These are phyloP conservation scores for Chrysanthemum makinoi DNA, from an alignment of 129 eudicot genomes.

Conservation along the genomic window DNA sequence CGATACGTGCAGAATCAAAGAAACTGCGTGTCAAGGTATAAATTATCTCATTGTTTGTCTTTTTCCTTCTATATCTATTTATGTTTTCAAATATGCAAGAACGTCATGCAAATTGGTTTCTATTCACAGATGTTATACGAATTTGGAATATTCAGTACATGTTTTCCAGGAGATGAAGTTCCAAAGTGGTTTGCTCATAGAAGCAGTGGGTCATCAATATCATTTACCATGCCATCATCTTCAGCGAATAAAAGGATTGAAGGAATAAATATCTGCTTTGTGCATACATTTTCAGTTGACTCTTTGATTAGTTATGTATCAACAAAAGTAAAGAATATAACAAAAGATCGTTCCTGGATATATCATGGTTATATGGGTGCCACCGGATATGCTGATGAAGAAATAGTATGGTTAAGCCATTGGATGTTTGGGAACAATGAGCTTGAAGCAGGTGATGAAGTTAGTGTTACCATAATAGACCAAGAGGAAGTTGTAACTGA, in stretches of 20 bases:
- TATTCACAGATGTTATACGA: not conserved
- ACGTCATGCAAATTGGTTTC: not conserved
- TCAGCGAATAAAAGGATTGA: not conserved
- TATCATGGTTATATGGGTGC: not conserved
- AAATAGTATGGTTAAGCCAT: conserved; percentile 30
- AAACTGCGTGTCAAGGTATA: not conserved
- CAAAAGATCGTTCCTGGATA: conserved; percentile 2
- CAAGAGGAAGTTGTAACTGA: not conserved
- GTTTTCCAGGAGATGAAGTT: conserved; percentile 15
- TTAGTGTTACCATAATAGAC: not conserved
- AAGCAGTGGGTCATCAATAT: not conserved
- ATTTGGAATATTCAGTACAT: conserved; percentile 21
- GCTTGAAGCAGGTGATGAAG: conserved; percentile 24
- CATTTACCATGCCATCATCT: not conserved
- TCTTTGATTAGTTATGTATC: not conserved
- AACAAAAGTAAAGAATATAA: not conserved
- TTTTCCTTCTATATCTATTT: not conserved
- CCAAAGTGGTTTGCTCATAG: conserved; percentile 1
- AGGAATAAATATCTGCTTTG: not conserved
- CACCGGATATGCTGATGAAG: conserved; percentile 13
- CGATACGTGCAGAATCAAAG: too few species aligned
- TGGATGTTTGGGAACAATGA: conserved; percentile 23
- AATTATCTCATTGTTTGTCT: not conserved
- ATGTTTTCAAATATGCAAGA: not conserved
- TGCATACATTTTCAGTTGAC: not conserved